Conservation (phyloP, 2,329 filamentous ascomycete species). For the Talaromyces sp. region DNA sequence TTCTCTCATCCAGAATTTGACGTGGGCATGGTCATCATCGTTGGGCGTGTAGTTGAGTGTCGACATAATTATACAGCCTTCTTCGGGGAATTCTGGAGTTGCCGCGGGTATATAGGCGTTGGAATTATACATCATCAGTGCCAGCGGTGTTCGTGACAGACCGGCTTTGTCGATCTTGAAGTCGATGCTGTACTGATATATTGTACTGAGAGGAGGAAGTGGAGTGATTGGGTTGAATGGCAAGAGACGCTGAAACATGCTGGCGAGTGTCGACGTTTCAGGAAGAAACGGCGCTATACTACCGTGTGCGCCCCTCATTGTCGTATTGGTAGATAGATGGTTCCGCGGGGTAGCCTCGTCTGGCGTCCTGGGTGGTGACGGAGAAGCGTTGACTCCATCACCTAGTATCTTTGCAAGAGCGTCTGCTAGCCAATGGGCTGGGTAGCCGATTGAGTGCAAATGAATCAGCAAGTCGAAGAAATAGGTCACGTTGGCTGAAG, state of each 20-base stretch:
- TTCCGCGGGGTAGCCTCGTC: constrained; percentile 1
- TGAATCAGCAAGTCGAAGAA: constrained; percentile 21
- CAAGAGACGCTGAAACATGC: constrained; percentile 19
- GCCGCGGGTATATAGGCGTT: background rate
- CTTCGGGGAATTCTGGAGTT: constrained; percentile 5
- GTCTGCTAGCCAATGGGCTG: constrained; percentile 21
- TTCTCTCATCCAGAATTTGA: constrained; percentile 20
- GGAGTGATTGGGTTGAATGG: constrained; percentile 10
- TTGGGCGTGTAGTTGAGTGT: background rate
- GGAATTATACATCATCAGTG: constrained; percentile 9
- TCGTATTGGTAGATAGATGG: background rate
- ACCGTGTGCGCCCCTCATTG: background rate
- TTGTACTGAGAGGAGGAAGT: background rate
- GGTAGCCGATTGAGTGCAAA: constrained; percentile 20
- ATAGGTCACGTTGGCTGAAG: constrained; percentile 11
- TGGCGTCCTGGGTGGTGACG: constrained; percentile 14
- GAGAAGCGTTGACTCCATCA: constrained; percentile 11
- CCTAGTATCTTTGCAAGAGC: constrained; percentile 17
- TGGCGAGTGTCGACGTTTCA: constrained; percentile 14
- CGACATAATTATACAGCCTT: constrained; percentile 15
- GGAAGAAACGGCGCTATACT: constrained; percentile 14
- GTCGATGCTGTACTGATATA: constrained; percentile 14
- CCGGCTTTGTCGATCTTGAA: background rate
- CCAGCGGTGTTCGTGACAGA: background rate
- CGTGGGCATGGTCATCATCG: background rate